Percentiles rank a stretch among this genome's conserved stretches.
These are phyloP conservation scores for Litchi chinensis DNA, from an alignment of 345 rosid species.

Conservation along the genomic window DNA sequence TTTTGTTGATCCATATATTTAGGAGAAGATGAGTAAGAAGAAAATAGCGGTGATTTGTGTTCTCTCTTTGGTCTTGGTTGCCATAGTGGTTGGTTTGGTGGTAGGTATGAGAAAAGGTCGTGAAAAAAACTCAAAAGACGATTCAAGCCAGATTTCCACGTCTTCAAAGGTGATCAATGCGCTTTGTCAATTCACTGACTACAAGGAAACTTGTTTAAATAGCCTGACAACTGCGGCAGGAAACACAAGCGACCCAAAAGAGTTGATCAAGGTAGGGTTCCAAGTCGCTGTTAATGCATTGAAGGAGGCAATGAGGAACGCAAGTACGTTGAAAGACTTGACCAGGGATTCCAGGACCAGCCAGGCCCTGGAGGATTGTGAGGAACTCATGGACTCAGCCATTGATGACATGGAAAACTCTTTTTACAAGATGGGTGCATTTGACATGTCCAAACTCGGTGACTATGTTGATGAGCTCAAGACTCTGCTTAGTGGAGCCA, in stretches of 20 bases:
- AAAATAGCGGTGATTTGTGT: conserved; percentile 48
- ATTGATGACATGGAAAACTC: conserved; percentile 57
- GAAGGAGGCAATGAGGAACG: conserved; percentile 39
- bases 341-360: conserved; percentile 52
- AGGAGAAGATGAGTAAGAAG: conserved; percentile 29
- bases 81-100: conserved; percentile 61
- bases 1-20: neutral
- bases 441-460: conserved; percentile 37
- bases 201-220: conserved; percentile 47
- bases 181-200: conserved; percentile 69
- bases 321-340: conserved; percentile 38
- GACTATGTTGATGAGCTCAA: conserved; percentile 50
- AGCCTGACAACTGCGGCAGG: conserved; percentile 45
- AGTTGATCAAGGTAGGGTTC: conserved; percentile 58
- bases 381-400: conserved; percentile 52
- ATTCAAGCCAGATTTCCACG: conserved; percentile 8
- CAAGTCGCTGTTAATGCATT: conserved; percentile 45
- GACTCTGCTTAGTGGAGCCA: conserved; percentile 75
- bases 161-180: conserved; percentile 50
- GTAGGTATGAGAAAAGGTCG: conserved; percentile 29
- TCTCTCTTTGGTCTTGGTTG: conserved; percentile 56
- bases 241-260: conserved; percentile 53
- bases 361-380: conserved; percentile 57
- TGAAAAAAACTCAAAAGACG: neutral
- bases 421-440: conserved; percentile 37